Conservation (phyloP, 2,329 filamentous ascomycete genomes). For the Cladophialophora carrionii region DNA sequence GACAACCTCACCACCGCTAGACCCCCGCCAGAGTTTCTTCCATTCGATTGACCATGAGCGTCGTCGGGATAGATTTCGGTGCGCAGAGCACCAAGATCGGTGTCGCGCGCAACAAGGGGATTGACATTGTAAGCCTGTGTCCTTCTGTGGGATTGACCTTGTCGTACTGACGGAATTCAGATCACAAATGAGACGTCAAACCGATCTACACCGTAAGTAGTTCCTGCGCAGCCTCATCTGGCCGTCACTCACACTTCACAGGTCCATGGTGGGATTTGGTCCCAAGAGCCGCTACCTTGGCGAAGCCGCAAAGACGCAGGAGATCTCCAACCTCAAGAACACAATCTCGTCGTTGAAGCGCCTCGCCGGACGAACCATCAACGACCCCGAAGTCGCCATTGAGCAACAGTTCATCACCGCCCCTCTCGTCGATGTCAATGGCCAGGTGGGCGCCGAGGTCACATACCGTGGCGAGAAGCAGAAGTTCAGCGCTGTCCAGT, state of each 20-base stretch:
- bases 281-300: slow-evolving; percentile 92
- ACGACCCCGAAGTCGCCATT: slow-evolving; percentile 87
- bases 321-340: slow-evolving; percentile 99
- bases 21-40: slow-evolving; percentile 13
- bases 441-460: slow-evolving; percentile 93
- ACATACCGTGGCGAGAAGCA: slow-evolving; percentile 93
- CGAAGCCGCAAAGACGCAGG: slow-evolving; percentile 95
- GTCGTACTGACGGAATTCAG: slow-evolving; percentile 52
- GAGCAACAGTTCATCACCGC: slow-evolving; percentile 92
- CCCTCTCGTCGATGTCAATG: slow-evolving; percentile 83
- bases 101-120: slow-evolving; percentile 96
- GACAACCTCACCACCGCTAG: slow-evolving; percentile 18
- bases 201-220: slow-evolving; percentile 92
- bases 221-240: slow-evolving; percentile 18
- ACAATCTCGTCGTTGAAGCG: slow-evolving; percentile 92
- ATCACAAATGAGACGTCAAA: slow-evolving; percentile 99
- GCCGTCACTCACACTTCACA: slow-evolving; percentile 45
- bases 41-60: slow-evolving; percentile 53
- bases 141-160: not conserved
- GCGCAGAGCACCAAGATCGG: slow-evolving; percentile 96
- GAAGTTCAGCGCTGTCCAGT: slow-evolving; percentile 90
- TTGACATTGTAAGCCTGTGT: slow-evolving; percentile 84
- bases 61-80: slow-evolving; percentile 88
- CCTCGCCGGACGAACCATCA: slow-evolving; percentile 81
- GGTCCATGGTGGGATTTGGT: slow-evolving; percentile 91